Base-by-base conservation (phyloP, 352 stramenopile genomes). In the Globisporangium radiosum region DNA sequence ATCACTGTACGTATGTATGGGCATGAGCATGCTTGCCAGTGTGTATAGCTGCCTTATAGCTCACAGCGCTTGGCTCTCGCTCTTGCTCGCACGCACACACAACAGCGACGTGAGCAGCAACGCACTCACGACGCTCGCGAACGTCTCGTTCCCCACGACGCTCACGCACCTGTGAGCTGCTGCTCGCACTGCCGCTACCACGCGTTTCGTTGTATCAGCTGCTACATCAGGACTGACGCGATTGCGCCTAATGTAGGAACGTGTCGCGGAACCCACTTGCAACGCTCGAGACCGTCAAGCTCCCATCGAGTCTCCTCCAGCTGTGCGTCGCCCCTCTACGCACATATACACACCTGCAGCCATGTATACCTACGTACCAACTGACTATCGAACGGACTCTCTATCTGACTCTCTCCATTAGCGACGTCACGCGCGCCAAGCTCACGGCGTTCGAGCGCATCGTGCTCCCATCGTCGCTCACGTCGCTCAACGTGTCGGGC, bases 241-340 rank as follows among this genome's bases (percentile, higher is more conserved):
- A 33, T 33, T 33, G 25, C 25, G 25, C 25, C 25, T 33, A 33
- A 33, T 33, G 25, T 8, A 81, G 73, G 39, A 69, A 78, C 49
- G 33, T 77, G 36, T 78, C 73, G 15, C 61, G 56, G 6, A 81
- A 81, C 19, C 56, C 50, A 8, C 71, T 81, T 50, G 49, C 59
- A 14, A 70, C 68, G 2, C 47, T 81, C 13, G 54, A 68, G 25
- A 44, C 64, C 5, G 65, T 60, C 0, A 47, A 40, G 1, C 63
- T 81, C 33, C 68, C 70, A 2, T 61, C 45, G 15, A 66, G 50
- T 38, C 57, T 81, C 19, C 48, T 60, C 1, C 64, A 71, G 47
- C 44, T 81, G 73, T 78, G 63, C 51, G 72, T 65, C 5, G 6
- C 6, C 13, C 5, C 5, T 7, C 13, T 47, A 47, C 13, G 43